Evolutionary conservation across 2,329 filamentous ascomycete species (phyloP).

Genomic region (Pyricularia pennisetigena): DNA sequence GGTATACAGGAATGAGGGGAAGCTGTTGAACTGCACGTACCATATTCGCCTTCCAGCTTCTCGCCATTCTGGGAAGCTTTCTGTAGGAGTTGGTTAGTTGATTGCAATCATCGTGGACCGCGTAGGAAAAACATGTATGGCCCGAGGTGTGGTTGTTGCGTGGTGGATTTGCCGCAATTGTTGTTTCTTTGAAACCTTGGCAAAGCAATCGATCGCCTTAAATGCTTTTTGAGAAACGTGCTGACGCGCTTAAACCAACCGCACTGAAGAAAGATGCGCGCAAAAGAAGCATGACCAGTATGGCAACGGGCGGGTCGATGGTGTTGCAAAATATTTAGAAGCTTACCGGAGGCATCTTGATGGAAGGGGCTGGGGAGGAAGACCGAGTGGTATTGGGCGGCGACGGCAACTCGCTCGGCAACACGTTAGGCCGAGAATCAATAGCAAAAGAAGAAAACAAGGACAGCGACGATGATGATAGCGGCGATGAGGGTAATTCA

Average conservation of each 20-base stretch:
- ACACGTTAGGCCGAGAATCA: background rate
- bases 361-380: background rate
- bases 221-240: background rate
- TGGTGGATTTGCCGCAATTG: background rate
- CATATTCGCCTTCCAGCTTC: slow-evolving; percentile 4
- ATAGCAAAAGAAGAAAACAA: background rate
- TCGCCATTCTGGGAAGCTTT: slow-evolving; percentile 5
- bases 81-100: background rate
- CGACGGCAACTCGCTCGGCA: background rate
- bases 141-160: background rate
- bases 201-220: background rate
- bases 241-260: background rate
- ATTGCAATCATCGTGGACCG: background rate
- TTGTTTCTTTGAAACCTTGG: background rate
- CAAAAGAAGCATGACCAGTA: background rate
- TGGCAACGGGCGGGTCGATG: background rate
- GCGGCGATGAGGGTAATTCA: background rate
- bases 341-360: slow-evolving; percentile 6
- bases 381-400: background rate
- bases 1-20: background rate
- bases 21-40: background rate
- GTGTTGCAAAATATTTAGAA: background rate
- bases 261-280: background rate
- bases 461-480: background rate
- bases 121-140: background rate